phyloP scores from a whole-genome alignment of 257 asterid species.

The Plantago major region DNA sequence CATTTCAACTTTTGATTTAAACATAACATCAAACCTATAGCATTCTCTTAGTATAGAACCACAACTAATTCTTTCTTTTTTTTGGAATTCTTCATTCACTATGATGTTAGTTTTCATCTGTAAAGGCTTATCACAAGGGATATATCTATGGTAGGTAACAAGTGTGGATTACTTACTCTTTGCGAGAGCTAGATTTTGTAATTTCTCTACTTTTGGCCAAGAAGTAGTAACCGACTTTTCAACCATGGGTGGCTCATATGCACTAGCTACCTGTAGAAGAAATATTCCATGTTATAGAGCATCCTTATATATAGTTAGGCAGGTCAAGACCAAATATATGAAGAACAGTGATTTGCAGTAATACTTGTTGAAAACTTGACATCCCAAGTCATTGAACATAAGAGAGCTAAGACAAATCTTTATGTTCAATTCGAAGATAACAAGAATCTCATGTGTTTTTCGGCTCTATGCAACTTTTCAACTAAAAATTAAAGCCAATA shows the following conservation, averaged over 20 bases:
- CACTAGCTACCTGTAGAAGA: constrained; percentile 23
- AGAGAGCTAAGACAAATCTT: not conserved
- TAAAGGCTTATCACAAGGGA: too few species aligned
- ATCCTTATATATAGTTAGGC: not conserved
- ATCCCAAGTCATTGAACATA: not conserved
- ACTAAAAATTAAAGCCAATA: constrained; percentile 4
- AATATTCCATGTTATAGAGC: constrained; percentile 9
- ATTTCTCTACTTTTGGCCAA: constrained; percentile 39
- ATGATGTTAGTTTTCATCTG: too few species aligned
- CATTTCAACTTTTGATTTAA: not conserved
- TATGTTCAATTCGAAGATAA: not conserved
- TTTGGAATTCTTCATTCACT: too few species aligned
- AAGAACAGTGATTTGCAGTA: too few species aligned
- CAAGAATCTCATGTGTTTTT: not conserved
- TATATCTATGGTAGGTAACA: too few species aligned
- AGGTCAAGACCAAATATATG: not conserved
- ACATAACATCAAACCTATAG: not conserved
- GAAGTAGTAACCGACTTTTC: constrained; percentile 53
- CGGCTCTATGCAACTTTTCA: not conserved
- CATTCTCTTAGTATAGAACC: not conserved
- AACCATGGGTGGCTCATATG: constrained; percentile 29
- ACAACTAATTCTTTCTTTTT: not conserved
- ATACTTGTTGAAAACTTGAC: too few species aligned
- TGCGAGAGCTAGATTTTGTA: constrained; percentile 27
- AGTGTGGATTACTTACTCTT: constrained; percentile 33